A percentile compares a stretch with the other conserved stretches of the same genome.
phyloP scores from a whole-genome alignment of 352 stramenopile species.

The Phytophthora palmivora region DNA sequence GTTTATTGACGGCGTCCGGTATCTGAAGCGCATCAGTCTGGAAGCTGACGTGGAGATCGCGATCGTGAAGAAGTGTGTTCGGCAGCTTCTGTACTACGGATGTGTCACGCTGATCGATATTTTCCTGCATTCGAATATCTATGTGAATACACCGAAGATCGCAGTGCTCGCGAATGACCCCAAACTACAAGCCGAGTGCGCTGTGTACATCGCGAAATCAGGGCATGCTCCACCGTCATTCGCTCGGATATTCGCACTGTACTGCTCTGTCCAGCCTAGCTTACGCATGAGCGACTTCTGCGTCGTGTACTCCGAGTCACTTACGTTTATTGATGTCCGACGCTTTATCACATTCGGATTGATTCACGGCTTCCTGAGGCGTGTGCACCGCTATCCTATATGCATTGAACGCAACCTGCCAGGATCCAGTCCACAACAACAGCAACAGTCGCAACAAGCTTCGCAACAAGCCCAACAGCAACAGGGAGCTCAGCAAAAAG shows the following conservation, averaged over 20 bases:
- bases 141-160: constrained; percentile 77
- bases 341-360: constrained; percentile 90
- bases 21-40: constrained; percentile 90
- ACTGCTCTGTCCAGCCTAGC: constrained; percentile 87
- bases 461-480: constrained; percentile 39
- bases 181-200: constrained; percentile 77
- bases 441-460: constrained; percentile 38
- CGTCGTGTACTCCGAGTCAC: constrained; percentile 76
- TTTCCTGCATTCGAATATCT: constrained; percentile 92
- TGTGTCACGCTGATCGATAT: constrained; percentile 92
- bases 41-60: constrained; percentile 89
- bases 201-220: constrained; percentile 83
- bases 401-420: constrained; percentile 53
- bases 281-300: constrained; percentile 87
- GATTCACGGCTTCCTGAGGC: constrained; percentile 85
- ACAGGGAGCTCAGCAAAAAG: constrained; percentile 39
- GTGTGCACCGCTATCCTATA: constrained; percentile 89
- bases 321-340: constrained; percentile 76
- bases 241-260: constrained; percentile 85
- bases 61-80: constrained; percentile 90
- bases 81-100: constrained; percentile 89
- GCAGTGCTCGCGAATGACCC: constrained; percentile 58
- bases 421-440: constrained; percentile 30
- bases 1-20: constrained; percentile 92
- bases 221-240: constrained; percentile 64